These are phyloP conservation scores for Aspergillus haitiensis DNA, from an alignment of 495 filamentous ascomycete genomes.

Conservation along the genomic window DNA sequence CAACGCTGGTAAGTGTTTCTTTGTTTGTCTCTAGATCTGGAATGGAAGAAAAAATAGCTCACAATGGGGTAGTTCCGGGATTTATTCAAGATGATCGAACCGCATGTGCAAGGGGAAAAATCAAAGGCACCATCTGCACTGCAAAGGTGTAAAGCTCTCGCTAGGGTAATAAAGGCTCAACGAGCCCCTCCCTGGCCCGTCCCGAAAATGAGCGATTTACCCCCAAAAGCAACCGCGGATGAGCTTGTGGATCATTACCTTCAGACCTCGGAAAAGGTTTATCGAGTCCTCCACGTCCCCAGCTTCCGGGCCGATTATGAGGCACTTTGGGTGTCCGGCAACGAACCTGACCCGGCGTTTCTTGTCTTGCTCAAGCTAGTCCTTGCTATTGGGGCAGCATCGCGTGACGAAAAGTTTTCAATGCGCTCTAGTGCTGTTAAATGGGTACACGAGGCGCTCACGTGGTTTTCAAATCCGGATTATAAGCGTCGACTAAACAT, in stretches of 20 bases:
- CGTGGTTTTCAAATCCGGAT: conserved; percentile 52
- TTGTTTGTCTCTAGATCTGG: too few relatives aligned
- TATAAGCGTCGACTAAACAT: conserved; percentile 50
- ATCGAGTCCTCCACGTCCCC: conserved; percentile 59
- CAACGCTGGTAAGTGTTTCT: conserved; percentile 39
- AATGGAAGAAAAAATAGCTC: background rate
- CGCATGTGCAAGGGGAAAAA: conserved; percentile 40
- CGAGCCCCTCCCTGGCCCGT: conserved; percentile 46
- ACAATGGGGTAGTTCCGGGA: conserved; percentile 36
- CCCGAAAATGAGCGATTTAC: conserved; percentile 36
- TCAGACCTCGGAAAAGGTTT: conserved; percentile 45
- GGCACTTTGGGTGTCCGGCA: conserved; percentile 29
- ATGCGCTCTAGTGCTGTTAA: conserved; percentile 41
- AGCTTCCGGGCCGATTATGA: conserved; percentile 50
- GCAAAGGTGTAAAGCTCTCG: conserved; percentile 48
- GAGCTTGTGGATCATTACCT: conserved; percentile 41
- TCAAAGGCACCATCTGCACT: conserved; percentile 35
- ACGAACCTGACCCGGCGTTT: conserved; percentile 27
- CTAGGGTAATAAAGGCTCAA: conserved; percentile 46
- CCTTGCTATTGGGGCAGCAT: conserved; percentile 50
- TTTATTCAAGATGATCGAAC: conserved; percentile 41
- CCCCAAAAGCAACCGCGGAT: conserved; percentile 47
- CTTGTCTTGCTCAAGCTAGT: conserved; percentile 53
- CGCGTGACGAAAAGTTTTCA: conserved; percentile 34
- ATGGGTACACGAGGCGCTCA: conserved; percentile 55